phyloP scores from a whole-genome alignment of 1,284 basidiomycete species.

The Takashimella koratensis region DNA sequence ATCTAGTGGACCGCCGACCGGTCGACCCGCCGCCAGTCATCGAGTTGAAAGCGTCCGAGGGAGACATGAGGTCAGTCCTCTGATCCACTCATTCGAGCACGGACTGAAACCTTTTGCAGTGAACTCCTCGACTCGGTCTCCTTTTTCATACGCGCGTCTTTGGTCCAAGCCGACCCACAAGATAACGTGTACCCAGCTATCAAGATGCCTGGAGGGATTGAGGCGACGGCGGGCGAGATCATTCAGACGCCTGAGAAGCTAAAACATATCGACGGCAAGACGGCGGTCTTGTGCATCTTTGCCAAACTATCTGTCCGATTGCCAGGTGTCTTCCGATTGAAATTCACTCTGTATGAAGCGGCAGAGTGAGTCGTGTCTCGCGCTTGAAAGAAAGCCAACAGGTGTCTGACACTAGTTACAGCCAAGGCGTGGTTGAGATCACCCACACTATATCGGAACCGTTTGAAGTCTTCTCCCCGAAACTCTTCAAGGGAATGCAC shows the following conservation, averaged over 20 bases:
- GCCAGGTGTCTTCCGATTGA: conserved; percentile 47
- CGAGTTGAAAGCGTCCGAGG: conserved; percentile 25
- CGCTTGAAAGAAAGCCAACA: too few relatives aligned
- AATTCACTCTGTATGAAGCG: conserved; percentile 47
- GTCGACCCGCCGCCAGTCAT: conserved; percentile 50
- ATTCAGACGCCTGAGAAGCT: conserved; percentile 48
- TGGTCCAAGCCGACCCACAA: conserved; percentile 28
- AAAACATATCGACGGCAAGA: conserved; percentile 37
- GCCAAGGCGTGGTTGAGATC: conserved; percentile 34
- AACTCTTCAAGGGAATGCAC: conserved; percentile 50
- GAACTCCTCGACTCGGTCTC: conserved; percentile 33
- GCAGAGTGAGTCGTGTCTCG: conserved; percentile 31
- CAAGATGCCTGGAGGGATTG: conserved; percentile 43
- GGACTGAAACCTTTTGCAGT: conserved; percentile 11
- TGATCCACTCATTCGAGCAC: background rate
- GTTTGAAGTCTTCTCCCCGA: conserved; percentile 51
- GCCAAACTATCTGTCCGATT: conserved; percentile 48
- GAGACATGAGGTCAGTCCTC: conserved; percentile 11
- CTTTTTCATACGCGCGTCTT: conserved; percentile 40
- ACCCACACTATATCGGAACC: conserved; percentile 39
- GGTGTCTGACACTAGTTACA: too few relatives aligned
- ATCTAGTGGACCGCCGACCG: conserved; percentile 44
- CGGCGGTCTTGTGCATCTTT: conserved; percentile 46
- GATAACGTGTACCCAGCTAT: conserved; percentile 31
- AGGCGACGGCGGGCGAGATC: conserved; percentile 48